Base-by-base conservation (phyloP, 208 protist genomes). In the Leishmania braziliensis region DNA sequence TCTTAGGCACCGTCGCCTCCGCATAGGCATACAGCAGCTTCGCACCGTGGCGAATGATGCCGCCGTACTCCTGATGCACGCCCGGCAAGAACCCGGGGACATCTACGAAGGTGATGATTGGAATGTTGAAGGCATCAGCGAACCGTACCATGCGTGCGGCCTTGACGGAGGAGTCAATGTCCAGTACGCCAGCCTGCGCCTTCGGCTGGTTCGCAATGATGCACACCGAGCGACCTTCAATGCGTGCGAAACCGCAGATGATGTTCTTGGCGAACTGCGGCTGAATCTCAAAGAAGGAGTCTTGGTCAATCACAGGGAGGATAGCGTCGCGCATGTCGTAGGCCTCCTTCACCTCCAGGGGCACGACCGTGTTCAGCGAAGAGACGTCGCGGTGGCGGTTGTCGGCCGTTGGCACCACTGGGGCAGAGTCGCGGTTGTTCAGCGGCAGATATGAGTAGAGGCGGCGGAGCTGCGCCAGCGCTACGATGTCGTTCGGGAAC, bases 1-100 rank as follows among this genome's bases (percentile, higher is more conserved):
- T 86, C 86, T 98, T 99, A 70, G 98, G 98, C 62, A 99, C 98
- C 46, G 98, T 99, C 12, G 98, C 98, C 88, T 99, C 98, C 14
- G 97, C 96, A 86, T 99, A 99, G 18, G 98, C 98, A 84, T 98
- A 99, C n/a, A 99, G 90, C 39, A 99, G 90, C 90, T 99, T 99
- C 66, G 98, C 97, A 75, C 98, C 98, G 86, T 99, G 96, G 77
- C 97, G 92, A 80, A 99, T 99, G 89, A 99, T 99, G 80, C 98
- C 98, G 66, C 95, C 93, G 82, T 98, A 97, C 80, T 95, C 92
- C 89, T 97, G 92, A 58, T 80, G 69, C 53, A 96, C 92, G 69
- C 96, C 98, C n/a, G 98, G 98, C 69, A 99, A 86, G 93, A 99
- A 99, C 74, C 98, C 98, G 46, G 98, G 98, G 72, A 99, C 98